Percentiles rank a stretch among this genome's conserved stretches.
phyloP scores from a whole-genome alignment of 2,329 filamentous ascomycete species.

The Colletotrichum euphorbiae region DNA sequence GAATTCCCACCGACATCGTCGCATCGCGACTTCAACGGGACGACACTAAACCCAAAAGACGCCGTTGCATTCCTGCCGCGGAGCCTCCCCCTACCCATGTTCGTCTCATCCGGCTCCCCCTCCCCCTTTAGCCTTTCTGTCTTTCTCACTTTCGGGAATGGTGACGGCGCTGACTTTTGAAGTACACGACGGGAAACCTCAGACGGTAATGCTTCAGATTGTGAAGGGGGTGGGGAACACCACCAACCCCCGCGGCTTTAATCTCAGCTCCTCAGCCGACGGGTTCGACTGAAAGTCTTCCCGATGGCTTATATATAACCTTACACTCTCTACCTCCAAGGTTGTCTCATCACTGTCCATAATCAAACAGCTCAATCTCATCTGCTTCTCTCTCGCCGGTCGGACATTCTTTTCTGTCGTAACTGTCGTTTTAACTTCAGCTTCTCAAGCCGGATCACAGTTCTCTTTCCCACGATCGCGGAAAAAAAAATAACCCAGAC shows the following conservation, averaged over 20 bases:
- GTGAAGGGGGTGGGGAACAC: neutral
- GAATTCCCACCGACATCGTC: slow-evolving; percentile 12
- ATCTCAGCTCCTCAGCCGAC: neutral
- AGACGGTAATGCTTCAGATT: slow-evolving; percentile 19
- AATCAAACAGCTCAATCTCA: slow-evolving; percentile 16
- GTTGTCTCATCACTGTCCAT: neutral
- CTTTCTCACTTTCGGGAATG: slow-evolving; percentile 7
- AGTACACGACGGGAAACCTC: slow-evolving; percentile 12
- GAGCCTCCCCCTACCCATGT: slow-evolving; percentile 26
- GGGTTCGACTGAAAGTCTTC: neutral
- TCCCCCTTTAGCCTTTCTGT: neutral
- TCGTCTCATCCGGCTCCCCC: slow-evolving; percentile 32
- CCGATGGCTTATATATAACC: slow-evolving; percentile 21
- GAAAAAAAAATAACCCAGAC: neutral
- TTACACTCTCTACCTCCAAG: neutral
- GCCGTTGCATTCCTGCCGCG: neutral
- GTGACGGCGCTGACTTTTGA: slow-evolving; percentile 7
- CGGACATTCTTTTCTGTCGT: slow-evolving; percentile 23
- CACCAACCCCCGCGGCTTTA: neutral
- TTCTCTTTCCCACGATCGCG: neutral
- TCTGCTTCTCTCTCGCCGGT: slow-evolving; percentile 37
- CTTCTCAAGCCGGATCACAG: neutral
- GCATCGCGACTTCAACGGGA: slow-evolving; percentile 8
- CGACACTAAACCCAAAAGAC: slow-evolving; percentile 6
- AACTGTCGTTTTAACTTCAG: slow-evolving; percentile 2